Evolutionary conservation across 176 grass and related monocot species (phyloP).

Genomic region (Phoenix dactylifera): DNA sequence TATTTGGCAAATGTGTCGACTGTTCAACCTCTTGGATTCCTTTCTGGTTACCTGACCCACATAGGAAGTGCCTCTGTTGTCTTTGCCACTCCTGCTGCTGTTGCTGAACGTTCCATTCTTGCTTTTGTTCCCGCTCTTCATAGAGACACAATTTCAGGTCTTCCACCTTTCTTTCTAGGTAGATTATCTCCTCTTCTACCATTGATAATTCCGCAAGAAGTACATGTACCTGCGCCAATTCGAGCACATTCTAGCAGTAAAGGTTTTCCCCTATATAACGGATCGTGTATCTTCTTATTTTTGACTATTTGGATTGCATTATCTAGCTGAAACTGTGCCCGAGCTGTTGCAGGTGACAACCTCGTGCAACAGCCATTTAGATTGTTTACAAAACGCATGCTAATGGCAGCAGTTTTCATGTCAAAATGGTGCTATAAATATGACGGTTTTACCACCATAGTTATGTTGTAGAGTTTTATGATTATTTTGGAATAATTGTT

Average conservation of each 20-base stretch:
- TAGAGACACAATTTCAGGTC: slow-evolving; percentile 43
- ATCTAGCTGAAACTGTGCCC: too few relatives aligned
- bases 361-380: too few relatives aligned
- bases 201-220: slow-evolving; percentile 67
- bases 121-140: slow-evolving; percentile 45
- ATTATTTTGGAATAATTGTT: too few relatives aligned
- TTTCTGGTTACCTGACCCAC: slow-evolving; percentile 29
- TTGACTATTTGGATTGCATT: too few relatives aligned
- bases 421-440: too few relatives aligned
- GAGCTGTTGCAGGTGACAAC: too few relatives aligned
- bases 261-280: too few relatives aligned
- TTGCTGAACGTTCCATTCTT: slow-evolving; percentile 33
- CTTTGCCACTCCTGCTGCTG: slow-evolving; percentile 24
- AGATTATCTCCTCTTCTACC: slow-evolving; percentile 87
- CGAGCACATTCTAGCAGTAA: not conserved
- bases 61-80: slow-evolving; percentile 28
- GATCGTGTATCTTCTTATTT: too few relatives aligned
- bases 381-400: too few relatives aligned
- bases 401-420: too few relatives aligned
- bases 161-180: slow-evolving; percentile 71
- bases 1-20: slow-evolving; percentile 22
- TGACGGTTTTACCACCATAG: too few relatives aligned
- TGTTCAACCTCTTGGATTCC: slow-evolving; percentile 30
- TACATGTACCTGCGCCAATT: slow-evolving; percentile 33
- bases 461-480: too few relatives aligned